Evolutionary conservation across 768 basidiomycete genomes (phyloP).

Genomic region (Mycena kentingensis): DNA sequence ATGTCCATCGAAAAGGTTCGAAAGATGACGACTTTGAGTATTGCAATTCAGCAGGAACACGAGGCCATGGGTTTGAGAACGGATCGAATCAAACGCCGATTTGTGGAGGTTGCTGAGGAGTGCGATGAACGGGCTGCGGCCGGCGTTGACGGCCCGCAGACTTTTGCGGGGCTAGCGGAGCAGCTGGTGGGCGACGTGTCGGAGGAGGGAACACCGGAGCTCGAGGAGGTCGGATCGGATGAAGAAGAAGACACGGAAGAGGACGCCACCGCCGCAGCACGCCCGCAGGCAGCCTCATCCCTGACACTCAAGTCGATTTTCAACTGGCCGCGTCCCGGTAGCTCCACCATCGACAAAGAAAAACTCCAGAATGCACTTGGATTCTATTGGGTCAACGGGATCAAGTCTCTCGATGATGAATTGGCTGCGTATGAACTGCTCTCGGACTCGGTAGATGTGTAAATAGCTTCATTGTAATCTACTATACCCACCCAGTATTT

Average conservation of each 20-base stretch:
- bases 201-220: too few species aligned
- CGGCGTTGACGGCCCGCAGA: neutral
- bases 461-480: too few species aligned
- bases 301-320: constrained; percentile 1
- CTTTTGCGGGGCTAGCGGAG: neutral
- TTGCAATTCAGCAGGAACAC: constrained; percentile 7
- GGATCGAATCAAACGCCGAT: too few species aligned
- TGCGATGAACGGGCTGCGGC: neutral
- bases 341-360: neutral
- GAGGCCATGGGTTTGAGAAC: too few species aligned
- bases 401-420: too few species aligned
- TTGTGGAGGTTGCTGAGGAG: neutral
- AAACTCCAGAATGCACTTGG: neutral
- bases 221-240: neutral
- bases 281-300: neutral
- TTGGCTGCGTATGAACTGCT: too few species aligned
- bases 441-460: too few species aligned
- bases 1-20: constrained; percentile 6
- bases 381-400: constrained; percentile 8
- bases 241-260: constrained; percentile 1
- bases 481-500: too few species aligned
- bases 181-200: neutral
- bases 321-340: neutral
- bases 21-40: constrained; percentile 1
- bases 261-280: neutral